phyloP scores from a whole-genome alignment of 257 asterid species.

The Plantago elongata region DNA sequence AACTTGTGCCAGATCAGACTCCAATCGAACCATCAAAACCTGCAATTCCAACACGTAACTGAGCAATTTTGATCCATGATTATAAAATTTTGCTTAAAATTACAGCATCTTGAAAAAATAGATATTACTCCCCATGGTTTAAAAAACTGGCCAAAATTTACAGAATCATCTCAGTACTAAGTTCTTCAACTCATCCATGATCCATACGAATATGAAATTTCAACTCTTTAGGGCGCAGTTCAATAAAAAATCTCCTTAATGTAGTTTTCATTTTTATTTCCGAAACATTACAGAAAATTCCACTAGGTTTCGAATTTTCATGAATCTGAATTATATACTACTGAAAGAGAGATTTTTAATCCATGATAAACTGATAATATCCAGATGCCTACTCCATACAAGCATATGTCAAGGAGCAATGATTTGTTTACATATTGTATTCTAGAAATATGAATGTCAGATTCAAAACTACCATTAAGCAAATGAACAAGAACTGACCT shows the following conservation, averaged over 20 bases:
- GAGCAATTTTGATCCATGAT: background rate
- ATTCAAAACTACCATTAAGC: background rate
- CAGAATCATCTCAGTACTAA: no score
- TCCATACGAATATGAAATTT: no score
- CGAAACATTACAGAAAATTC: background rate
- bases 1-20: slow-evolving; percentile 75
- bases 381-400: no score
- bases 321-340: no score
- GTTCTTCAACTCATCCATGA: no score
- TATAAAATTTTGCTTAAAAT: background rate
- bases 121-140: no score
- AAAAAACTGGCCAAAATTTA: no score
- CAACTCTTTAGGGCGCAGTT: background rate
- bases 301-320: background rate
- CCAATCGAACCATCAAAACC: slow-evolving; percentile 89
- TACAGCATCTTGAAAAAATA: background rate
- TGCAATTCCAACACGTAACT: slow-evolving; percentile 21
- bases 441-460: background rate
- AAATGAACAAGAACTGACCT: slow-evolving; percentile 46
- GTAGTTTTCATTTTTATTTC: no score
- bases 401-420: no score
- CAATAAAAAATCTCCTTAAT: background rate
- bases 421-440: background rate
- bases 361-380: no score
- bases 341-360: no score